Evolutionary conservation across 148 eudicot genomes (phyloP), one percentile per base, ranked within the genome.

Genomic region (Limonium bicolor): DNA sequence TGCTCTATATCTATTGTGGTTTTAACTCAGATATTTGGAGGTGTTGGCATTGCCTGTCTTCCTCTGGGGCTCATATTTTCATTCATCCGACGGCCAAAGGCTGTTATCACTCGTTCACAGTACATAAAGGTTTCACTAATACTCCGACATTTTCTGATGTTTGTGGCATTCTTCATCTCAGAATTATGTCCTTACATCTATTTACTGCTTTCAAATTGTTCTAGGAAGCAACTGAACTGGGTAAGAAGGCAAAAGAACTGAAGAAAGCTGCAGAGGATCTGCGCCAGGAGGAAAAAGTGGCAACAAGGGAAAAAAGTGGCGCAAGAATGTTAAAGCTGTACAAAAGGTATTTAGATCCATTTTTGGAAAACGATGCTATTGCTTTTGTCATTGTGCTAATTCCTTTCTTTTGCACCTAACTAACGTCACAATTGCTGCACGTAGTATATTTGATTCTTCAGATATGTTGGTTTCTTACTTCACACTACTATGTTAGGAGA

Each of bases 151-250:
- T 2, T 22, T 30, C 20, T 1, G 19, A 20, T n/a, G 7, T 22
- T 19, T 35, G 47, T 41, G 14, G 5, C 17, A 35, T 46, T 10
- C n/a, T 16, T 25, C 6, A 1, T 47, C n/a, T 22, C 39, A 27
- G 17, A 15, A 27, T n/a, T n/a, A n/a, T n/a, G n/a, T n/a, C n/a
- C n/a, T n/a, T n/a, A n/a, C n/a, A n/a, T n/a, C 29, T 43, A 14
- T 43, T 13, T 43, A 12, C 30, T 23, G 24, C 17, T 43, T 23
- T 23, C 24, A 43, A 20, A 43, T 43, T 43, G 11, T 25, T 13
- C 31, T 43, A 85, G 99, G 95, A 85, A 78, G 99, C 99, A 63
- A 85, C 99, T 17, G 95, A 90, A 64, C 87, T 90, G 38, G 88
- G 88, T 51, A 90, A 90, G 51, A 90, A 75, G 66, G 99, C 99